These are phyloP conservation scores for Chrysosporium keratinophilum DNA, from an alignment of 2,329 filamentous ascomycete genomes.

Conservation along the genomic window DNA sequence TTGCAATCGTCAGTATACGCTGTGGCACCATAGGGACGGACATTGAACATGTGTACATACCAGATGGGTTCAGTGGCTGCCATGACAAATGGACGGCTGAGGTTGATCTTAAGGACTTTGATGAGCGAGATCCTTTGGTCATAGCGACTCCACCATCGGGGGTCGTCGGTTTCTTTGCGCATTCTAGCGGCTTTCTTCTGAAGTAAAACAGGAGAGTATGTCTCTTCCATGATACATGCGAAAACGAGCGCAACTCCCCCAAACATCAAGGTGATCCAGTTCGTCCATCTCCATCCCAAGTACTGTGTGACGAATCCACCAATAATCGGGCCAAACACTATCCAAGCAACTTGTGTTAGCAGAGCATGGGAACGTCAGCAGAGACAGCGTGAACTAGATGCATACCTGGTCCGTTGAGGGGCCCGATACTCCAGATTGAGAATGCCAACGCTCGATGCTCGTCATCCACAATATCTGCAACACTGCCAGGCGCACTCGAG, in stretches of 20 bases:
- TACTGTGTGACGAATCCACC: conserved; percentile 63
- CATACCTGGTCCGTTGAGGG: conserved; percentile 60
- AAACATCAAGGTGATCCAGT: conserved; percentile 69
- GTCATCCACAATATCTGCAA: conserved; percentile 73
- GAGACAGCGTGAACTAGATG: conserved; percentile 8
- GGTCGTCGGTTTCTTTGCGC: conserved; percentile 59
- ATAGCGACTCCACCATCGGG: conserved; percentile 68
- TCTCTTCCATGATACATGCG: conserved; percentile 57
- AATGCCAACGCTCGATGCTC: conserved; percentile 73
- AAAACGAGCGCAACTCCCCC: conserved; percentile 51
- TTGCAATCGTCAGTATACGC: neutral
- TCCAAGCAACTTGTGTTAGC: neutral
- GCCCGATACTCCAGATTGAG: conserved; percentile 71
- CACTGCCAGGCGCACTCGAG: conserved; percentile 68
- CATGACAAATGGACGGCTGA: conserved; percentile 68
- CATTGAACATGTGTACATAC: conserved; percentile 38
- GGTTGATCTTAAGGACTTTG: conserved; percentile 60
- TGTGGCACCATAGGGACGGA: conserved; percentile 1
- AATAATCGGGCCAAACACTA: conserved; percentile 55
- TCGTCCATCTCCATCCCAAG: conserved; percentile 79
- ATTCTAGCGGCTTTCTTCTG: conserved; percentile 53
- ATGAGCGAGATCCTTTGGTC: conserved; percentile 58
- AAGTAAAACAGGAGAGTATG: conserved; percentile 62
- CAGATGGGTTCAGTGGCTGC: conserved; percentile 76
- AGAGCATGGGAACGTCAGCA: neutral